phyloP scores from a whole-genome alignment of 2,329 filamentous ascomycete genomes.

The Elsinoe australis region DNA sequence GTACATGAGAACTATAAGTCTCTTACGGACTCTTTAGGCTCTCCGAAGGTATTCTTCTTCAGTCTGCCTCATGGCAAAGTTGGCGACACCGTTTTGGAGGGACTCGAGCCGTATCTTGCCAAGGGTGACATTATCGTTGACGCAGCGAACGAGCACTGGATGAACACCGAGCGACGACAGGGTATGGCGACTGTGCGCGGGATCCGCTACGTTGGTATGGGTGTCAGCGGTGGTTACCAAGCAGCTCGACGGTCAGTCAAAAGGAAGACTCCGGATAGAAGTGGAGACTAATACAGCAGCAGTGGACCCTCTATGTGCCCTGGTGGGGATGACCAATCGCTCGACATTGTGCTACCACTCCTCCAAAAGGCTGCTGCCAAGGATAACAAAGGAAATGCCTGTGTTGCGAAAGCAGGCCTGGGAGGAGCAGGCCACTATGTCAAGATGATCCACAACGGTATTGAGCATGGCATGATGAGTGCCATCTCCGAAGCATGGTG shows the following conservation, averaged over 20 bases:
- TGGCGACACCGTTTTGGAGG: constrained; percentile 42
- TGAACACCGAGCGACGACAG: constrained; percentile 57
- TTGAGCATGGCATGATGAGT: constrained; percentile 65
- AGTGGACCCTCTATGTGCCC: constrained; percentile 61
- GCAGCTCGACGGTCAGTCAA: constrained; percentile 39
- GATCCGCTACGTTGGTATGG: constrained; percentile 59
- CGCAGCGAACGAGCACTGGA: constrained; percentile 60
- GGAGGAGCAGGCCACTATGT: constrained; percentile 62
- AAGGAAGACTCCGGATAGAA: not conserved
- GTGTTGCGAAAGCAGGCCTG: constrained; percentile 53
- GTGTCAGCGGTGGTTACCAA: constrained; percentile 63
- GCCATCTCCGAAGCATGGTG: constrained; percentile 58
- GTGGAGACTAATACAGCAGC: constrained; percentile 30
- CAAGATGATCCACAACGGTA: constrained; percentile 70
- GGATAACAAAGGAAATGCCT: constrained; percentile 51
- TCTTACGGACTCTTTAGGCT: constrained; percentile 43
- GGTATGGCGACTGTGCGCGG: constrained; percentile 48
- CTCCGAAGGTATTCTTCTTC: constrained; percentile 47
- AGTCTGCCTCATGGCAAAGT: constrained; percentile 44
- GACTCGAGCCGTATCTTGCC: constrained; percentile 46
- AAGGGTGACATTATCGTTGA: constrained; percentile 61
- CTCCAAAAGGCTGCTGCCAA: constrained; percentile 56
- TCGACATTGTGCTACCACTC: constrained; percentile 55
- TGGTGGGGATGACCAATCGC: constrained; percentile 50
- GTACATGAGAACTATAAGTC: constrained; percentile 43